Conservation (phyloP, 805 yeast genomes). For the Metschnikowia bowlesiae region DNA sequence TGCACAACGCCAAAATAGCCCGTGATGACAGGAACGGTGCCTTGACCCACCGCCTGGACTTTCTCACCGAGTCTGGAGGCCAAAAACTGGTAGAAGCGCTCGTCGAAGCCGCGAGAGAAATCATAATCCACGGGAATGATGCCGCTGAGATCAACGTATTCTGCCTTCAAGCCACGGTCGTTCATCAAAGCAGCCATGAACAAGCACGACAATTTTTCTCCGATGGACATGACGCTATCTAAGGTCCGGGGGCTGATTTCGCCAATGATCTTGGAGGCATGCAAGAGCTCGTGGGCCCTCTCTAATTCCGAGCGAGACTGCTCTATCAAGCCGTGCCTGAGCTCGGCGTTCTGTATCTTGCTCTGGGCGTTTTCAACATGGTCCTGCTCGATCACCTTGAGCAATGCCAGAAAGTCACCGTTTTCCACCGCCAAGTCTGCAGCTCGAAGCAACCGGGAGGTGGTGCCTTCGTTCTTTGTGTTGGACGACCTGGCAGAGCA, state of each 20-base stretch:
- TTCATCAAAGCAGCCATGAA: conserved; percentile 83
- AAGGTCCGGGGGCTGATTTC: conserved; percentile 85
- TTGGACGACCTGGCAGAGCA: conserved; percentile 93
- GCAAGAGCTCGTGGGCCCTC: conserved; percentile 62
- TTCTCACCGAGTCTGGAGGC: conserved; percentile 49
- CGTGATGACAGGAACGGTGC: conserved; percentile 80
- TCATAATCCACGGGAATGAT: conserved; percentile 64
- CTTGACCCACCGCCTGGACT: conserved; percentile 38
- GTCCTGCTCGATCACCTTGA: conserved; percentile 70
- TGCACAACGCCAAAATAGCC: conserved; percentile 97
- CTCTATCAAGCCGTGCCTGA: conserved; percentile 51
- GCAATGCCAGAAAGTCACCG: conserved; percentile 51
- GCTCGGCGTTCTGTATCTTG: conserved; percentile 40
- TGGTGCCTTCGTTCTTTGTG: conserved; percentile 93
- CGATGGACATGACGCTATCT: conserved; percentile 87
- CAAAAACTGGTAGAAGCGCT: conserved; percentile 54
- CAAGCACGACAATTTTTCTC: conserved; percentile 88
- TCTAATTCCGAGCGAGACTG: conserved; percentile 65
- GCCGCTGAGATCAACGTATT: conserved; percentile 72
- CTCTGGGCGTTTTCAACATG: conserved; percentile 69
- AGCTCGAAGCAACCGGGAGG: conserved; percentile 78
- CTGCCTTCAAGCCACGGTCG: conserved; percentile 74
- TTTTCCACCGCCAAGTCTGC: conserved; percentile 72
- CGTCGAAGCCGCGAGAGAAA: conserved; percentile 58
- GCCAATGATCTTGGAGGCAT: conserved; percentile 87